Evolutionary conservation across 148 eudicot species (phyloP).

Genomic region (Heliamphora exappendiculata): DNA sequence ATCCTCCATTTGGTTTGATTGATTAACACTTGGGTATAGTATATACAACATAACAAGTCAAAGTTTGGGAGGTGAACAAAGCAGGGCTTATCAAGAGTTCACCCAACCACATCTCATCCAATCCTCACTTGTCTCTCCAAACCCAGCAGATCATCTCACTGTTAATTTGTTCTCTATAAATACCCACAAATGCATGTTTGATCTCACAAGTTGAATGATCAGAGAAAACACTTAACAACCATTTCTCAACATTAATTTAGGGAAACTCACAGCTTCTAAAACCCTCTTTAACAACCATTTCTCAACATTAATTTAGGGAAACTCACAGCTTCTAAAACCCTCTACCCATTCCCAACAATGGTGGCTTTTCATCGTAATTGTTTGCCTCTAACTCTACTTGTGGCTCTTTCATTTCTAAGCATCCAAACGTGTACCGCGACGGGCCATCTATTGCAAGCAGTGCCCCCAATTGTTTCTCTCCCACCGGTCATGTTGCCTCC

Average conservation of each 20-base stretch:
- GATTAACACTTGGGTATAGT: neutral
- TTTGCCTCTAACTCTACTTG: neutral
- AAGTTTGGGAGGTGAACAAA: slow-evolving; percentile 3
- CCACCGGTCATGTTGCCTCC: neutral
- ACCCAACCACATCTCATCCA: neutral
- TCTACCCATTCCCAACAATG: neutral
- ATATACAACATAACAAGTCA: neutral
- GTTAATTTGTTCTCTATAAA: too few species aligned
- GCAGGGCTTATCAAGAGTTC: neutral
- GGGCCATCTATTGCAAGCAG: neutral
- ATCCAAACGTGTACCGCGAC: neutral
- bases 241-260: neutral
- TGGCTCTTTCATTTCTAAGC: neutral
- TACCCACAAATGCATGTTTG: neutral
- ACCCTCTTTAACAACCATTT: neutral
- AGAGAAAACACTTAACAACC: too few species aligned
- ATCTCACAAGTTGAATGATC: too few species aligned
- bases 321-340: too few species aligned
- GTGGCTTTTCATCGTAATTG: neutral
- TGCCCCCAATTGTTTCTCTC: neutral
- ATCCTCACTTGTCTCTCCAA: neutral
- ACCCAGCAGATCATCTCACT: neutral
- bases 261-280: neutral
- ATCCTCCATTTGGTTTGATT: neutral
- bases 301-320: neutral